Conservation (phyloP, 129 eudicot genomes). For the Saussurea involucrata region DNA sequence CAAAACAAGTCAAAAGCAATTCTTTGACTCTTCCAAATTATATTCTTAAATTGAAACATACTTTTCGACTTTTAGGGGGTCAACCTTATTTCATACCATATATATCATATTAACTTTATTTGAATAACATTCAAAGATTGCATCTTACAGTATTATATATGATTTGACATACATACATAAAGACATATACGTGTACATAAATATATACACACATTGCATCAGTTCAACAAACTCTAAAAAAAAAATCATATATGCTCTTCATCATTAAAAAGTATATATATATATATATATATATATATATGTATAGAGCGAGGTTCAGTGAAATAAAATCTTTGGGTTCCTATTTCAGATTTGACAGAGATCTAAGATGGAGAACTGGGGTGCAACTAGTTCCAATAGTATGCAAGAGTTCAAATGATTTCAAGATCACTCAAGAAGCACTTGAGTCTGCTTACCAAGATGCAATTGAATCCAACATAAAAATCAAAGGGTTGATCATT, state of each 20-base stretch:
- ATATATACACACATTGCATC: not conserved
- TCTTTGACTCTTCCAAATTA: not conserved
- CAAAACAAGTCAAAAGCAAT: slow-evolving; percentile 7
- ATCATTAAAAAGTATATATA: not conserved
- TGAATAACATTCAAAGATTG: too few species aligned
- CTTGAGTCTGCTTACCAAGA: slow-evolving; percentile 49
- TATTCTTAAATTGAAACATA: not conserved
- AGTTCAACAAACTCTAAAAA: not conserved
- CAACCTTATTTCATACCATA: not conserved
- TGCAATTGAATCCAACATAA: slow-evolving; percentile 49
- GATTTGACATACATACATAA: not conserved
- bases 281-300: not conserved
- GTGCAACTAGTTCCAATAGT: slow-evolving; percentile 53
- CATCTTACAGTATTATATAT: not conserved
- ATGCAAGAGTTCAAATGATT: slow-evolving; percentile 66
- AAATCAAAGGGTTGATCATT: slow-evolving; percentile 66
- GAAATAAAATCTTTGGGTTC: not conserved
- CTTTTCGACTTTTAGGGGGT: not conserved
- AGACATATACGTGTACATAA: not conserved
- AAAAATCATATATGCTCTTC: not conserved
- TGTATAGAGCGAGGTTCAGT: not conserved
- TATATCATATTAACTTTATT: not conserved
- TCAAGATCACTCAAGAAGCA: slow-evolving; percentile 54
- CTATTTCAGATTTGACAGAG: slow-evolving; percentile 66
- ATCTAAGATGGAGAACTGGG: slow-evolving; percentile 82